Base-by-base conservation (phyloP, 129 eudicot genomes). In the Lonicera japonica region DNA sequence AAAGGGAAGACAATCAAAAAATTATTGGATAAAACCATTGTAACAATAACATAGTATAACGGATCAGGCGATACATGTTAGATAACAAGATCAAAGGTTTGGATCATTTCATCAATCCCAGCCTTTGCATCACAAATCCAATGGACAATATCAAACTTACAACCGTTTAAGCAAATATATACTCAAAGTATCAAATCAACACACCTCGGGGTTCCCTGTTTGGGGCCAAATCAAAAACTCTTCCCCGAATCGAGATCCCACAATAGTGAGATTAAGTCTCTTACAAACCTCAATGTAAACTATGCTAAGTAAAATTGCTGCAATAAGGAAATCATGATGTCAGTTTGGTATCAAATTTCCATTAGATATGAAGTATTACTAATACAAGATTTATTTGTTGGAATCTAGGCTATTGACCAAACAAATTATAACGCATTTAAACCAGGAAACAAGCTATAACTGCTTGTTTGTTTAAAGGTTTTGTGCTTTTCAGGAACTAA, bases 231-330 rank as follows among this genome's bases (percentile, higher is more conserved):
- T 84, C 66, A 90, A 66, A 57, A 90, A 90, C 23, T 86, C 95
- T 73, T 82, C 97, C 57, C 95, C 97, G 38, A 90, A 87, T 72
- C 87, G 90, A 54, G 95, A 86, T 61, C 95, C 97, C 60, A 90
- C 84, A 54, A 86, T 80, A 43, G 86, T 81, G 76, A 90, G 66
- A 57, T 87, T 84, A 61, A 86, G 95, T 71, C 95, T 81, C 80
- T 58, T 94, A 70, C 95, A 90, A 77, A 90, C 87, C 70, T 90
- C 97, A 65, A 90, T 86, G 51, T 90, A 90, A 23, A 90, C 83
- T 63, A 86, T 70, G 69, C 97, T 84, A 64, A 90, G 85, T 78
- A 90, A 79, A 80, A 90, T 86, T 52, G 90, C 97, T 90, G 95
- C 55, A 63, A 61, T 53, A 54, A 55, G 39, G 46, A 63, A 63